phyloP scores from a whole-genome alignment of 1,284 basidiomycete species.

The Meripilus lineatus region DNA sequence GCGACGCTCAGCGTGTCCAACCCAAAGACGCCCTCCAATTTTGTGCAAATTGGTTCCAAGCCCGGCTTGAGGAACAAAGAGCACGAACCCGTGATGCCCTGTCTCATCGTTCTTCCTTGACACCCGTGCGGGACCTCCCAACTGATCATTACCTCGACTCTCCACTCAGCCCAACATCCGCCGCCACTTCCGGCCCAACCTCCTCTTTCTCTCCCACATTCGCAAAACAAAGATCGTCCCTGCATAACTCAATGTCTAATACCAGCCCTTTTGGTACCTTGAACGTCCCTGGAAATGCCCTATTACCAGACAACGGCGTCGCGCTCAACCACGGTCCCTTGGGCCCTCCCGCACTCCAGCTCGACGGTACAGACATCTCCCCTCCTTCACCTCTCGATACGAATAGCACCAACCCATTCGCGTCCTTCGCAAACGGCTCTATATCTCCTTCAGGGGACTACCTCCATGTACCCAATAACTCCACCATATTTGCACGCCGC shows the following conservation, averaged over 20 bases:
- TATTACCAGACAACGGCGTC: conserved; percentile 42
- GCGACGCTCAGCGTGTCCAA: conserved; percentile 80
- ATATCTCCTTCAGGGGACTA: conserved; percentile 49
- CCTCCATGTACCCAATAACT: conserved; percentile 59
- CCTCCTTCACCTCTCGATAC: conserved; percentile 63
- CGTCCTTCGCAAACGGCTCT: conserved; percentile 29
- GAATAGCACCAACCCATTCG: conserved; percentile 37
- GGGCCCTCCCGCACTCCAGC: conserved; percentile 44
- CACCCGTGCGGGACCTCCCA: conserved; percentile 47
- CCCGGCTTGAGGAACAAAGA: conserved; percentile 79
- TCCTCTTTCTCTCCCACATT: conserved; percentile 48
- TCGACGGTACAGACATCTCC: conserved; percentile 52
- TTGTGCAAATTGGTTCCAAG: conserved; percentile 95
- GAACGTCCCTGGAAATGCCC: conserved; percentile 72
- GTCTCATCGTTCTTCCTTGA: conserved; percentile 39
- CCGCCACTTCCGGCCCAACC: conserved; percentile 29
- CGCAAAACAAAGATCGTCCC: conserved; percentile 36
- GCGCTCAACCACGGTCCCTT: conserved; percentile 17
- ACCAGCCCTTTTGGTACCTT: conserved; percentile 68
- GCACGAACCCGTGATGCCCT: conserved; percentile 65
- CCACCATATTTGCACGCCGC: conserved; percentile 83
- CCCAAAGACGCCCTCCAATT: conserved; percentile 91
- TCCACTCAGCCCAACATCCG: conserved; percentile 33
- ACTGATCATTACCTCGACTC: conserved; percentile 56
- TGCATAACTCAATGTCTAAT: conserved; percentile 46